Conservation (phyloP, 2,329 filamentous ascomycete genomes). For the Aureobasidium melanogenum region DNA sequence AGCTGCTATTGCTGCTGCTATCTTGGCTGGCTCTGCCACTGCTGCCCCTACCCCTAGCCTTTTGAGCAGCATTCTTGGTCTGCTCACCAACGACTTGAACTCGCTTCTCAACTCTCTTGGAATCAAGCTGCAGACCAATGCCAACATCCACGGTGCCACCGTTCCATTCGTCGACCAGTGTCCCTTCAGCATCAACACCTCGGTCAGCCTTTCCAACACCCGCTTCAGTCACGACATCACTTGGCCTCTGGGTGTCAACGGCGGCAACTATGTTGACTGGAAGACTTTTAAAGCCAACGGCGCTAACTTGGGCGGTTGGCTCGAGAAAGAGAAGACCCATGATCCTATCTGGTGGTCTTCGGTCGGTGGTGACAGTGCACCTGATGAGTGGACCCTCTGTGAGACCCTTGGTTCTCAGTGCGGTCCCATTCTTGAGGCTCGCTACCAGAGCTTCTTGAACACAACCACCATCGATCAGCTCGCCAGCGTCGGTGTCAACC, state of each 20-base stretch:
- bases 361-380: constrained; percentile 21
- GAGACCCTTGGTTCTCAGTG: constrained; percentile 18
- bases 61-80: constrained; percentile 3
- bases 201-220: neutral
- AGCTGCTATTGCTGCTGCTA: neutral
- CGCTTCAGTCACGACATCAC: constrained; percentile 11
- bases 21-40: neutral
- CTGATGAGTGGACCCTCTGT: constrained; percentile 32
- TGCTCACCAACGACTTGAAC: constrained; percentile 11
- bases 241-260: constrained; percentile 11
- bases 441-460: constrained; percentile 32
- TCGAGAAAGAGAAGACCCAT: constrained; percentile 30
- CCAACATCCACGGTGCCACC: constrained; percentile 7
- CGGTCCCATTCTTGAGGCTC: constrained; percentile 20
- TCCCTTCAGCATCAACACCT: constrained; percentile 3
- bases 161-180: constrained; percentile 10
- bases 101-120: constrained; percentile 9
- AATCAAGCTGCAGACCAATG: constrained; percentile 11
- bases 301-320: constrained; percentile 29
- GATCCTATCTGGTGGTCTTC: constrained; percentile 24
- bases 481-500: constrained; percentile 27
- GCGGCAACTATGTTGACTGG: constrained; percentile 7
- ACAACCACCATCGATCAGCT: constrained; percentile 34
- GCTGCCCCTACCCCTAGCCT: constrained; percentile 6
- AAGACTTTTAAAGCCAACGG: constrained; percentile 20